phyloP scores from a whole-genome alignment of 2,329 filamentous ascomycete species.

The Paracoccidioides lutzii region DNA sequence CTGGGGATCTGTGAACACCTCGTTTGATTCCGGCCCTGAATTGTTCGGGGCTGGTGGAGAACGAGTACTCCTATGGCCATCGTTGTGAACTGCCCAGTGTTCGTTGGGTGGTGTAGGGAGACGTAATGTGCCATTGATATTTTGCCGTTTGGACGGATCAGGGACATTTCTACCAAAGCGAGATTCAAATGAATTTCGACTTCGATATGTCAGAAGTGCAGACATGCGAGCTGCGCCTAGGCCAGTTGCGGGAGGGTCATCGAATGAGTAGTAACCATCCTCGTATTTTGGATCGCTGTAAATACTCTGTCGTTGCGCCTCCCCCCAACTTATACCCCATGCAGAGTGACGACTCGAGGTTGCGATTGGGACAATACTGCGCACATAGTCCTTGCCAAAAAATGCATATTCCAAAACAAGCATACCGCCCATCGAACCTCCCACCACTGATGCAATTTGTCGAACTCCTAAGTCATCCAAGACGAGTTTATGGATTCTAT shows the following conservation, averaged over 20 bases:
- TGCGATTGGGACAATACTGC: slow-evolving; percentile 42
- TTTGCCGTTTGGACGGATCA: slow-evolving; percentile 69
- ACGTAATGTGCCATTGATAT: slow-evolving; percentile 57
- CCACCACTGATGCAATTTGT: slow-evolving; percentile 42
- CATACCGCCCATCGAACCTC: slow-evolving; percentile 49
- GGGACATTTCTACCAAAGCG: slow-evolving; percentile 89
- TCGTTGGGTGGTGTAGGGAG: slow-evolving; percentile 51
- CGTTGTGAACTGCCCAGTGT: slow-evolving; percentile 72
- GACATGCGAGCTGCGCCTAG: slow-evolving; percentile 94
- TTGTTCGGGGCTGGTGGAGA: slow-evolving; percentile 15
- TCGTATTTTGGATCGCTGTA: slow-evolving; percentile 98
- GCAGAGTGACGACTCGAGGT: slow-evolving; percentile 44
- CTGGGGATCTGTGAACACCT: slow-evolving; percentile 49
- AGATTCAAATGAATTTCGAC: slow-evolving; percentile 90
- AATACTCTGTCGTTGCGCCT: slow-evolving; percentile 53
- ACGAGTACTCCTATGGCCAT: slow-evolving; percentile 56
- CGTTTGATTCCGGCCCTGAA: slow-evolving; percentile 14
- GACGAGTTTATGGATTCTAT: slow-evolving; percentile 41
- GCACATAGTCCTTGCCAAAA: slow-evolving; percentile 51
- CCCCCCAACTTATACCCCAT: slow-evolving; percentile 48
- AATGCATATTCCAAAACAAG: slow-evolving; percentile 51
- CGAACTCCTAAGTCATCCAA: slow-evolving; percentile 42
- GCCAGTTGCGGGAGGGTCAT: slow-evolving; percentile 74
- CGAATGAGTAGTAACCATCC: slow-evolving; percentile 83
- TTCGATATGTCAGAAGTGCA: slow-evolving; percentile 87